Evolutionary conservation across 129 eudicot genomes (phyloP), one percentile per base, ranked within the genome.

Genomic region (Artemisia tridentata): DNA sequence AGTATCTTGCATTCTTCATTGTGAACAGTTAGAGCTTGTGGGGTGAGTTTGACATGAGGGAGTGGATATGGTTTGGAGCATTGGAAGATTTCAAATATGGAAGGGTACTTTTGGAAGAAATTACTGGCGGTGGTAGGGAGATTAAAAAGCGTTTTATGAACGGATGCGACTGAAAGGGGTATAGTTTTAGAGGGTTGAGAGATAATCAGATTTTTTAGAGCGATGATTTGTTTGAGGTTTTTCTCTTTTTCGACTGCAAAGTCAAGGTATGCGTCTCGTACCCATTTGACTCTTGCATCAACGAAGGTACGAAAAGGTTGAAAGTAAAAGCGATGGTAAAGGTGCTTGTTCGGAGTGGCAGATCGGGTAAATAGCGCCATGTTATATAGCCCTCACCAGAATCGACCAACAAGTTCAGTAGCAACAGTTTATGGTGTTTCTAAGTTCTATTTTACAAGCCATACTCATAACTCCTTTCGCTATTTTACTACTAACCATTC

Each of bases 201-300:
- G 66, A 84, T 38, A 60, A 92, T 83, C 38, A 89, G 72, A 79
- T 62, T 77, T 71, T 85, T 89, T 38, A 92, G 88, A 45, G 88
- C 79, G 62, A 78, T 77, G 15, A 87, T 64, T 48, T 84, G 85
- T 65, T 80, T 80, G 19, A 92, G 95, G 61, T 92, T 87, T 76
- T 89, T 89, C 69, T 92, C 95, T 5, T 79, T 81, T 75, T 83
- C 88, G 0, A 92, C 92, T 67, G 89, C 91, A 16, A 72, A 60
- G 69, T 92, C 98, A 56, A 92, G 95, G 82, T 83, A 82, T 15
- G 90, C 84, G 43, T 92, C 98, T 18, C 92, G 82, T 46, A 89
- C 96, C 96, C 95, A 92, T 83, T 87, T 89, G 72, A 92, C 71
- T 73, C 81, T 81, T 29, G 96, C 95, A 72, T 86, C 83, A n/a